Evolutionary conservation across 192 early-diverging fungal species (phyloP), one percentile per base, ranked within the genome.

Genomic region (Podila epigama): DNA sequence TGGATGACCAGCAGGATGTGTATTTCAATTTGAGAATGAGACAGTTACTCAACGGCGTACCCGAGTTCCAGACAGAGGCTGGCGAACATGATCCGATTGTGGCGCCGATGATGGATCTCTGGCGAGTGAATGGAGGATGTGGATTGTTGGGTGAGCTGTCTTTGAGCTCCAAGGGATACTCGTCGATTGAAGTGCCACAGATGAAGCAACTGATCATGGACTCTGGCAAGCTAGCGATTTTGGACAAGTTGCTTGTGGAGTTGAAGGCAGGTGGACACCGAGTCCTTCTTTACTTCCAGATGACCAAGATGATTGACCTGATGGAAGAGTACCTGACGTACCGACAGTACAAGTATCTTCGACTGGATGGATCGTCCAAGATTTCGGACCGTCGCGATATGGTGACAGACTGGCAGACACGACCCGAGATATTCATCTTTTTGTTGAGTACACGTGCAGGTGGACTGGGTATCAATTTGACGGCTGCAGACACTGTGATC

Each of bases 381-480:
- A 93, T 95, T 34, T 88, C 88, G 3, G 94, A 97, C 52, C 91
- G 95, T 57, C 89, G 92, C 18, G 92, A 94, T 62, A 91, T 96
- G 89, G 94, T 97, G 16, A 86, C 87, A 52, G 95, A 96, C 71
- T 96, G 93, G 93, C 95, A 96, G 81, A 95, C 94, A 10, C 79
- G 84, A 62, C 85, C 89, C 37, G 94, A 96, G 54, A 89, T 94
- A 28, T 96, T 96, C 58, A 90, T 93, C 39, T 95, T 94, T 58
- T 79, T 93, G 82, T 86, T 94, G 36, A 91, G 90, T 78, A 93
- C 93, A 9, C 87, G 93, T 60, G 93, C 93, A 42, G 93, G 93
- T 80, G 93, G 93, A 12, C 82, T 97, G 39, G 95, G 93, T 58
- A 94, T 95, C 68, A 96, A 96, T 60, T 89, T 95, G 78, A 96